These are phyloP conservation scores for Xylaria sp. DNA, from an alignment of 2,329 filamentous ascomycete genomes.

Conservation along the genomic window DNA sequence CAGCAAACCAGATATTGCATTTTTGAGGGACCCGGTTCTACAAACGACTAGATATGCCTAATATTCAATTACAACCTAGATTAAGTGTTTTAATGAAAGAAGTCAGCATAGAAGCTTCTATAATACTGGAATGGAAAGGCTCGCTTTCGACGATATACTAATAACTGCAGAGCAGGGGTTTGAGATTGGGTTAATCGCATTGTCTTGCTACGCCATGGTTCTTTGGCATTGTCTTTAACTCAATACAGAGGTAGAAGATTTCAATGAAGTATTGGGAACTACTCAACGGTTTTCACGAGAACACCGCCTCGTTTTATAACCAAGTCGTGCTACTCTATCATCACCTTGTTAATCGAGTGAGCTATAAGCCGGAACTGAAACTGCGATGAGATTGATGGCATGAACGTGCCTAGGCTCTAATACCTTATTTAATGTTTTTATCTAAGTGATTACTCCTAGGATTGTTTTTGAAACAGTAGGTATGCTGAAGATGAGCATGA, in stretches of 20 bases:
- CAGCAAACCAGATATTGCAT: neutral
- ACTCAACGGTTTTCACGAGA: too few species aligned
- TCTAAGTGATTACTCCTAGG: too few species aligned
- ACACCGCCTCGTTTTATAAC: neutral
- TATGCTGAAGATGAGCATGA: neutral
- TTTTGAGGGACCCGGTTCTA: neutral
- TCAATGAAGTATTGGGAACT: too few species aligned
- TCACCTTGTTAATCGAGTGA: neutral
- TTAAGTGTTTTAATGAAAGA: neutral
- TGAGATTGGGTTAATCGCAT: neutral
- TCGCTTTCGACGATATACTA: neutral
- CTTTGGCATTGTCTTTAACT: too few species aligned
- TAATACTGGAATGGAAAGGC: neutral
- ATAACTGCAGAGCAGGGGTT: neutral
- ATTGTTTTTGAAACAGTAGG: too few species aligned
- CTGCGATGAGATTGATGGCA: neutral
- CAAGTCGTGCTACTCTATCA: neutral
- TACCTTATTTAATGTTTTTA: too few species aligned
- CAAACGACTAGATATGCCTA: neutral
- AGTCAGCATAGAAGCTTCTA: too few species aligned
- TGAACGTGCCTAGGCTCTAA: neutral
- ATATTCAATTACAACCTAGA: neutral
- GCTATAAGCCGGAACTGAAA: neutral
- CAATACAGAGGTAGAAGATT: too few species aligned
- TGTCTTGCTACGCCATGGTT: too few species aligned